Evolutionary conservation across 192 early-diverging fungal species (phyloP), one percentile per base, ranked within the genome.

Genomic region (Entomortierella chlamydospora): DNA sequence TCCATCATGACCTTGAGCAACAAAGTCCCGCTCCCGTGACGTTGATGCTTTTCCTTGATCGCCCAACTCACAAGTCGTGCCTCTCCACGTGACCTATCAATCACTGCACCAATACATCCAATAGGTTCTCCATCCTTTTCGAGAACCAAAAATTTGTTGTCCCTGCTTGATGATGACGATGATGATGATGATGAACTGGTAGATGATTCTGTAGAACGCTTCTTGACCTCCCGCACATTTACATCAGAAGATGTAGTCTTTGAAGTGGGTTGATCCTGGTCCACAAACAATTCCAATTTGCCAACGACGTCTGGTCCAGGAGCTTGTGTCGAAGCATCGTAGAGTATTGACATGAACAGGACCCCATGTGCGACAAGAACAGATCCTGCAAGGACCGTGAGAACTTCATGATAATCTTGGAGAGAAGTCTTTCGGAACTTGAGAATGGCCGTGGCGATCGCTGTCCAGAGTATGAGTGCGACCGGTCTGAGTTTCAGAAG

Each of bases 401-500:
- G 9, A 2, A 78, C 39, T 47, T 78, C 74, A 1, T 17, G 10
- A n/a, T 45, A 47, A 49, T 59, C 57, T 15, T 26, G n/a, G 2
- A 78, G 45, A 18, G 10, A 39, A 0, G 74, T 78, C 22, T 51
- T 23, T 22, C 74, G 66, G 49, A 34, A 41, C 50, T 64, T 69
- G 56, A 78, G 30, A 12, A 70, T 63, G 4, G 43, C 52, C 7
- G 67, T 78, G 2, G 74, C 49, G 61, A 78, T 64, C 18, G 74
- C 62, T 0, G 74, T 78, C 74, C 74, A 78, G 49, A 78, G 61
- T 0, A 78, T 18, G 8, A 78, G 25, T n/a, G 67, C 61, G 17
- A 70, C 51, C n/a, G 74, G 74, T 9, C 74, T 66, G n/a, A 78
- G 56, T 49, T 70, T 69, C 47, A 78, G 53, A 20, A 70, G 53